These are phyloP conservation scores for Collariella sp. DNA, from an alignment of 495 filamentous ascomycete genomes.

Conservation along the genomic window DNA sequence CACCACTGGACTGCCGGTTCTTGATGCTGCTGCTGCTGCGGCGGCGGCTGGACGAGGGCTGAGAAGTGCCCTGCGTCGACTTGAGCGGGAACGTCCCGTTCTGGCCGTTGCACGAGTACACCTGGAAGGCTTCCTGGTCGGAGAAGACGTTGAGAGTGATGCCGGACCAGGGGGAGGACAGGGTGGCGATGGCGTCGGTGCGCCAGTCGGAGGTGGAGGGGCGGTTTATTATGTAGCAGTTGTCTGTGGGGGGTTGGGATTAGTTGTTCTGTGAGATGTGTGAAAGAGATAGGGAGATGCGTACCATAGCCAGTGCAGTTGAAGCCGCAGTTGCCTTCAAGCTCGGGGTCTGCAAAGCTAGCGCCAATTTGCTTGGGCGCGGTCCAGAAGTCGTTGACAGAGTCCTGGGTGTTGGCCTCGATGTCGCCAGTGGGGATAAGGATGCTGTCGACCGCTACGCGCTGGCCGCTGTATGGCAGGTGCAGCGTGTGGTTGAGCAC, in stretches of 20 bases:
- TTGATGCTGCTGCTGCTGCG: neutral
- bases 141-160: conserved; percentile 65
- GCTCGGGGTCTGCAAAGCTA: conserved; percentile 50
- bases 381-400: conserved; percentile 66
- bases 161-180: conserved; percentile 56
- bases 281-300: neutral
- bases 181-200: conserved; percentile 48
- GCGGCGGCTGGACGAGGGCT: conserved; percentile 9
- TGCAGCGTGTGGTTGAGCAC: conserved; percentile 66
- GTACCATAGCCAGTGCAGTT: conserved; percentile 72
- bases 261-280: neutral
- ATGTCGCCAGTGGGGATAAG: conserved; percentile 73
- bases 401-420: conserved; percentile 48
- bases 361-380: conserved; percentile 66
- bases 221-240: conserved; percentile 42
- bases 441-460: conserved; percentile 65
- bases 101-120: conserved; percentile 67
- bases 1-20: neutral
- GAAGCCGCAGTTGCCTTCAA: conserved; percentile 55
- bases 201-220: conserved; percentile 48
- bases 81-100: conserved; percentile 58
- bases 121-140: conserved; percentile 70
- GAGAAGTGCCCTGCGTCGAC: conserved; percentile 50
- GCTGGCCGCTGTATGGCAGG: conserved; percentile 60
- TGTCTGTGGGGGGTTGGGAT: conserved; percentile 28